These are phyloP conservation scores for Escallonia herrerae DNA, from an alignment of 129 eudicot genomes.

Conservation along the genomic window DNA sequence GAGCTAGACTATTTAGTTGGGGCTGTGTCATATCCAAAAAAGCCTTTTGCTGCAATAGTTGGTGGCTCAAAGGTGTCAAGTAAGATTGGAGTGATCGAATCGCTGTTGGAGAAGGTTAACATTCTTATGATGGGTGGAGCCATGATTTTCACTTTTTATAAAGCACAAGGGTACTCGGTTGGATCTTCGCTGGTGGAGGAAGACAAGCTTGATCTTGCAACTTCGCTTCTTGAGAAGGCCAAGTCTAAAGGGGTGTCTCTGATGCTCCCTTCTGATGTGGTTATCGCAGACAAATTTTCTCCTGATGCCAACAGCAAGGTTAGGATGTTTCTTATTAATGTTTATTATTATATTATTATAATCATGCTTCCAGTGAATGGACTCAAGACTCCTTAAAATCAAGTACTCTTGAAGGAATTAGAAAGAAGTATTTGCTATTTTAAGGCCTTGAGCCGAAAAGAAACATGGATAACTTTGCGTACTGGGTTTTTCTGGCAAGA, in stretches of 20 bases:
- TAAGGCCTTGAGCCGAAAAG: too few relatives aligned
- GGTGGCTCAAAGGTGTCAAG: conserved; percentile 91
- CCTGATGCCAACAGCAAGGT: conserved; percentile 96
- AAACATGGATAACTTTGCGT: too few relatives aligned
- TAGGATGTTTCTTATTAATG: conserved; percentile 3
- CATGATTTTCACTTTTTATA: conserved; percentile 83
- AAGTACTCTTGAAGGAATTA: too few relatives aligned
- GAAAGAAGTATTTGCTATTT: too few relatives aligned
- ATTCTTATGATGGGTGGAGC: conserved; percentile 81
- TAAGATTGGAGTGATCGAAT: conserved; percentile 88
- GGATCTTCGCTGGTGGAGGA: conserved; percentile 96
- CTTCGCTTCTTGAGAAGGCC: conserved; percentile 81
- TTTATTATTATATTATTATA: too few relatives aligned
- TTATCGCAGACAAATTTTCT: conserved; percentile 88
- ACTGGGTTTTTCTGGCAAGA: not conserved
- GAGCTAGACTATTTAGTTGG: conserved; percentile 96
- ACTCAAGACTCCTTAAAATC: too few relatives aligned
- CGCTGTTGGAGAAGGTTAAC: conserved; percentile 65
- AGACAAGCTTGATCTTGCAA: conserved; percentile 93
- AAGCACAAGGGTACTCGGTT: conserved; percentile 81
- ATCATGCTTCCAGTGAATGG: too few relatives aligned
- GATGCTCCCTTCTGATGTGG: conserved; percentile 84
- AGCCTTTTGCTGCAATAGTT: conserved; percentile 96
- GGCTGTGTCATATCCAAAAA: conserved; percentile 80
- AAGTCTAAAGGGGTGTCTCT: conserved; percentile 80